These are phyloP conservation scores for Pholiota microspora DNA, from an alignment of 768 basidiomycete species.

Conservation along the genomic window DNA sequence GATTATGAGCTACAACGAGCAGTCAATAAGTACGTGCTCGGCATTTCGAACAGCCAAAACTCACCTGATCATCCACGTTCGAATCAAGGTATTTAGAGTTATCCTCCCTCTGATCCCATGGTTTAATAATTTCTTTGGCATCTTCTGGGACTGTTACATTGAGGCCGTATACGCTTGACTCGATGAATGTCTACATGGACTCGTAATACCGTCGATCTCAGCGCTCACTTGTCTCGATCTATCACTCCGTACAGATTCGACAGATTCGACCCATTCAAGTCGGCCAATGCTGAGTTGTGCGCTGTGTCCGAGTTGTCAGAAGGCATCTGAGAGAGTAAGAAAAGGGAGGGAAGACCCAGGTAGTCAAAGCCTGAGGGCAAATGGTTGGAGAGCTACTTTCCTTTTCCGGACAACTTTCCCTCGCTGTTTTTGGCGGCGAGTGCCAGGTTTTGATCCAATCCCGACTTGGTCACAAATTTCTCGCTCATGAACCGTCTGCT, in stretches of 20 bases:
- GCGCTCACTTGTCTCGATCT: constrained; percentile 64
- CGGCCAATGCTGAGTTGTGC: constrained; percentile 41
- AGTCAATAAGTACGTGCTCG: too few species aligned
- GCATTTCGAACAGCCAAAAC: too few species aligned
- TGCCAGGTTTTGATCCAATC: constrained; percentile 7
- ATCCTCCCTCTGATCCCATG: constrained; percentile 78
- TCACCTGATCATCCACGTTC: constrained; percentile 85
- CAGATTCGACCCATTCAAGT: constrained; percentile 44
- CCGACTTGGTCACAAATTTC: constrained; percentile 19
- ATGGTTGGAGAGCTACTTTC: constrained; percentile 1
- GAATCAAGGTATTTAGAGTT: constrained; percentile 67
- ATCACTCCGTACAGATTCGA: constrained; percentile 60
- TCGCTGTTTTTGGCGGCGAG: constrained; percentile 6
- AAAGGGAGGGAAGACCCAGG: background rate
- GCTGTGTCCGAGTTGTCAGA: constrained; percentile 24
- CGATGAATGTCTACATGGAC: constrained; percentile 26
- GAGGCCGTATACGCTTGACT: constrained; percentile 72
- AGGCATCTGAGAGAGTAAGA: constrained; percentile 6
- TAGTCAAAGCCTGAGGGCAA: background rate
- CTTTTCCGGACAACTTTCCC: constrained; percentile 9
- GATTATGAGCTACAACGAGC: constrained; percentile 59
- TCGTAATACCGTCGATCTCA: constrained; percentile 2
- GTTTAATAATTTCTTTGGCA: constrained; percentile 74
- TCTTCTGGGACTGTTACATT: constrained; percentile 81
- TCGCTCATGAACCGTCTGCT: constrained; percentile 23